These are phyloP conservation scores for Globisporangium rhizosaccharum DNA, from an alignment of 352 stramenopile genomes.

Conservation along the genomic window DNA sequence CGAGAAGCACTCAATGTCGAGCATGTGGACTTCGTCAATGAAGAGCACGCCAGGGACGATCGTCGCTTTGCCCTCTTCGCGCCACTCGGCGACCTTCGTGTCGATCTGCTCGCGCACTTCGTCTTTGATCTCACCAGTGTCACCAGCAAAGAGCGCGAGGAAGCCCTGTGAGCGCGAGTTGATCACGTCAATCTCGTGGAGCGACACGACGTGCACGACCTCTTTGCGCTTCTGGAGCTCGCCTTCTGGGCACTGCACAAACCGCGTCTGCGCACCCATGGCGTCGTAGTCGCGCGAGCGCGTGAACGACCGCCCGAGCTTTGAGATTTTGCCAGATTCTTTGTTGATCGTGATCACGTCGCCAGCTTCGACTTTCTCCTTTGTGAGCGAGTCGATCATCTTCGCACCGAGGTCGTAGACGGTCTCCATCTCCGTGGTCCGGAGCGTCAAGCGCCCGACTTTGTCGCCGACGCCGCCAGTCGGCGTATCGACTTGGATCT, in stretches of 20 bases:
- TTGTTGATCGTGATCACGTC: conserved; percentile 99
- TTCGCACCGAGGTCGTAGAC: conserved; percentile 99
- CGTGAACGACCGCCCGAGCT: conserved; percentile 97
- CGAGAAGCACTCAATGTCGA: conserved; percentile 99
- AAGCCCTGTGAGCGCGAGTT: conserved; percentile 99
- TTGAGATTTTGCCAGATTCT: conserved; percentile 97
- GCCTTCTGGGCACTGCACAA: conserved; percentile 91
- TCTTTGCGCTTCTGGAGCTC: conserved; percentile 99
- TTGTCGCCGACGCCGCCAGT: conserved; percentile 74
- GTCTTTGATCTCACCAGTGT: conserved; percentile 99
- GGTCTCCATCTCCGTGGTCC: conserved; percentile 99
- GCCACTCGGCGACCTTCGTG: conserved; percentile 95
- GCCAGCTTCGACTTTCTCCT: conserved; percentile 97
- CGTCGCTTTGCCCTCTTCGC: conserved; percentile 95
- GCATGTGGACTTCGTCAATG: conserved; percentile 99
- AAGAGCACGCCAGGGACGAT: conserved; percentile 99
- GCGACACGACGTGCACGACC: conserved; percentile 95
- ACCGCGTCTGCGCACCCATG: conserved; percentile 90
- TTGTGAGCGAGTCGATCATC: conserved; percentile 99
- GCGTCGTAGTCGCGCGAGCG: conserved; percentile 98
- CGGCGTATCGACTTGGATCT: conserved; percentile 96
- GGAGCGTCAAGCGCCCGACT: conserved; percentile 94
- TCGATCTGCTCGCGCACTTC: conserved; percentile 99
- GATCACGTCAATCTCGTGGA: conserved; percentile 99
- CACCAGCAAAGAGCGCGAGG: conserved; percentile 97